phyloP scores from a whole-genome alignment of 805 yeast species.

The Metschnikowia anglica region DNA sequence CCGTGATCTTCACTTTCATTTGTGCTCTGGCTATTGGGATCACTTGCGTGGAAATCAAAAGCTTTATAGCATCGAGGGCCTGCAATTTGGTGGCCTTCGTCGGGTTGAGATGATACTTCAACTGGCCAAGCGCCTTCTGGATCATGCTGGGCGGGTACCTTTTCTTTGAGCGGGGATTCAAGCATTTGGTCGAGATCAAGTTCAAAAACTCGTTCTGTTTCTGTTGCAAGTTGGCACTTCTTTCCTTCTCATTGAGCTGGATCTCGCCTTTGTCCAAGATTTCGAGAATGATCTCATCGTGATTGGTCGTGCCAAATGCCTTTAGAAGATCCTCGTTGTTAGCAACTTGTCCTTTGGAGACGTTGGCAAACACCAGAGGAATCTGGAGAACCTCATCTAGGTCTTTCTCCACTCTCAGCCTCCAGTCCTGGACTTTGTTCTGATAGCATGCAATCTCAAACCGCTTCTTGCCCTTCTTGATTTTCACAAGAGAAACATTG shows the following conservation, averaged over 20 bases:
- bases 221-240: conserved; percentile 71
- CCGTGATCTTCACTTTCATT: conserved; percentile 76
- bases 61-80: conserved; percentile 86
- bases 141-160: conserved; percentile 95
- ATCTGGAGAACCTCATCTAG: conserved; percentile 94
- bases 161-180: conserved; percentile 84
- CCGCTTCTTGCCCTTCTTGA: conserved; percentile 87
- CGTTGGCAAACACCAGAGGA: conserved; percentile 90
- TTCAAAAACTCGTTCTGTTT: conserved; percentile 79
- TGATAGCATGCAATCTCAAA: conserved; percentile 96
- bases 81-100: conserved; percentile 78
- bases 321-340: conserved; percentile 76
- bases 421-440: conserved; percentile 94
- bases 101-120: conserved; percentile 76
- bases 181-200: conserved; percentile 83
- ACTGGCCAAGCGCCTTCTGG: conserved; percentile 74
- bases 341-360: conserved; percentile 92
- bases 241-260: conserved; percentile 90
- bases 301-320: conserved; percentile 73
- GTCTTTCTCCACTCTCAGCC: conserved; percentile 85
- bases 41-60: conserved; percentile 72
- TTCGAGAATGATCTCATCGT: conserved; percentile 72
- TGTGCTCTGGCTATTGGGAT: conserved; percentile 93
- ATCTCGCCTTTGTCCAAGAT: conserved; percentile 90
- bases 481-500: conserved; percentile 87